A percentile compares a stretch with the other conserved stretches of the same genome.
These are phyloP conservation scores for Neonectria sp. DNA, from an alignment of 2,329 filamentous ascomycete genomes.

Conservation along the genomic window DNA sequence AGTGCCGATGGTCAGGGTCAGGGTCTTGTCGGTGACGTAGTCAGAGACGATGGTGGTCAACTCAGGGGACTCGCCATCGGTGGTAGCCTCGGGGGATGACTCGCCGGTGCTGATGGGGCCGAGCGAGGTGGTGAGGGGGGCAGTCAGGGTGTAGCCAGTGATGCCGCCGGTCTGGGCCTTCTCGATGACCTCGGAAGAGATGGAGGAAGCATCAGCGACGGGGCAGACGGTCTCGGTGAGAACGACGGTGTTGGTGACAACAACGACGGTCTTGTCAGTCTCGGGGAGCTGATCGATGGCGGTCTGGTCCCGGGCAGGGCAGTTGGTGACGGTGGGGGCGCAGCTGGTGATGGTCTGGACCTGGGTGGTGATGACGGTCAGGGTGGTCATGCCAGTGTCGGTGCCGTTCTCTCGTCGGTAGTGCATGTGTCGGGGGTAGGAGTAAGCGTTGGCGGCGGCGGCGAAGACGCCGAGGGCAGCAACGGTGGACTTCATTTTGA, in stretches of 20 bases:
- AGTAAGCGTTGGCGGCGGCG: slow-evolving; percentile 59
- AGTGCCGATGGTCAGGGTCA: slow-evolving; percentile 54
- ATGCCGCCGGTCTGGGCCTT: slow-evolving; percentile 55
- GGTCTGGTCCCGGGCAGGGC: slow-evolving; percentile 56
- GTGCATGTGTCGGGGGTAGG: slow-evolving; percentile 54
- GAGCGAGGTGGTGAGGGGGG: slow-evolving; percentile 37
- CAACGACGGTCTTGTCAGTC: slow-evolving; percentile 51
- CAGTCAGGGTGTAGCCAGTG: slow-evolving; percentile 52
- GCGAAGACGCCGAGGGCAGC: slow-evolving; percentile 61
- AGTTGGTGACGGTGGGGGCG: slow-evolving; percentile 71
- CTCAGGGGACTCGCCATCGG: slow-evolving; percentile 34
- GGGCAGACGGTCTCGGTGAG: slow-evolving; percentile 63
- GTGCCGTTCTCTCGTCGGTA: slow-evolving; percentile 50
- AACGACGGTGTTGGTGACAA: slow-evolving; percentile 57
- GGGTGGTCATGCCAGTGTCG: slow-evolving; percentile 53
- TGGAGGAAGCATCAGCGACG: slow-evolving; percentile 57
- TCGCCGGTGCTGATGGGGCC: slow-evolving; percentile 53
- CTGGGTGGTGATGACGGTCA: slow-evolving; percentile 68
- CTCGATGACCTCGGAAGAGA: slow-evolving; percentile 58
- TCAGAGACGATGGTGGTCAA: slow-evolving; percentile 47
- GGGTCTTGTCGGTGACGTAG: slow-evolving; percentile 51
- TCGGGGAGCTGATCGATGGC: slow-evolving; percentile 55
- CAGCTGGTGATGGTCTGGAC: slow-evolving; percentile 72
- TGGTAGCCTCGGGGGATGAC: slow-evolving; percentile 20
- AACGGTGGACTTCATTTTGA: slow-evolving; percentile 65